Percentiles rank a stretch among this genome's conserved stretches.
phyloP scores from a whole-genome alignment of 306 rosid species.

The Dalbergia cochinchinensis region DNA sequence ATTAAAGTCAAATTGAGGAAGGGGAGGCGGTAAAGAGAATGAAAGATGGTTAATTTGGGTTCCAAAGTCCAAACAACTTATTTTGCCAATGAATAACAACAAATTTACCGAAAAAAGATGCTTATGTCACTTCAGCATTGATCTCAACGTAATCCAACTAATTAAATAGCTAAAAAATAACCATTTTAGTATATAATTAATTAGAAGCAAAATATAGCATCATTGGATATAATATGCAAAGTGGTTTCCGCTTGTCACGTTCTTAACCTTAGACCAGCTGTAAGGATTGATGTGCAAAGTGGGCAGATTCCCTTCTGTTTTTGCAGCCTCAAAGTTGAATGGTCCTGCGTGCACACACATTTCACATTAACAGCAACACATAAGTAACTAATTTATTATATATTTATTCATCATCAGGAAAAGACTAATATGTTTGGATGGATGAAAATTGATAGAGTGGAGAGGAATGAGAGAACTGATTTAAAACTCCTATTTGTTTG shows the following conservation, averaged over 20 bases:
- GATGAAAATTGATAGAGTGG: too few relatives aligned
- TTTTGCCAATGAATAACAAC: not conserved
- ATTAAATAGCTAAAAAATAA: not conserved
- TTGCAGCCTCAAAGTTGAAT: conserved; percentile 75
- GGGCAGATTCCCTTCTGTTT: conserved; percentile 63
- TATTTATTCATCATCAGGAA: not conserved
- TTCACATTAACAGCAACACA: not conserved
- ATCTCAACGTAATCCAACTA: not conserved
- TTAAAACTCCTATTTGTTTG: too few relatives aligned
- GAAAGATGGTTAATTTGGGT: too few relatives aligned
- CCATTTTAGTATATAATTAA: too few relatives aligned
- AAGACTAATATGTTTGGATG: too few relatives aligned
- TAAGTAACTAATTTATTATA: not conserved
- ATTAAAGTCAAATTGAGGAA: too few relatives aligned
- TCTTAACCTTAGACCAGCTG: conserved; percentile 84
- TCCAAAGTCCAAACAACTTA: not conserved
- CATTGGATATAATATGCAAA: too few relatives aligned
- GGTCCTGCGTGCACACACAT: conserved; percentile 63
- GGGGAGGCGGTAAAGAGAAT: not conserved
- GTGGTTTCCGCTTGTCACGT: conserved; percentile 2
- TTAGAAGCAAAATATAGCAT: too few relatives aligned
- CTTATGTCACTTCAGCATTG: not conserved
- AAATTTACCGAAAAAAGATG: too few relatives aligned
- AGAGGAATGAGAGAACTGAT: too few relatives aligned
- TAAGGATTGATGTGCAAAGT: conserved; percentile 76